Percentiles rank a stretch among this genome's conserved stretches.
Conservation (phyloP, 2,329 filamentous ascomycete species). For the Neonectria coccinea region DNA sequence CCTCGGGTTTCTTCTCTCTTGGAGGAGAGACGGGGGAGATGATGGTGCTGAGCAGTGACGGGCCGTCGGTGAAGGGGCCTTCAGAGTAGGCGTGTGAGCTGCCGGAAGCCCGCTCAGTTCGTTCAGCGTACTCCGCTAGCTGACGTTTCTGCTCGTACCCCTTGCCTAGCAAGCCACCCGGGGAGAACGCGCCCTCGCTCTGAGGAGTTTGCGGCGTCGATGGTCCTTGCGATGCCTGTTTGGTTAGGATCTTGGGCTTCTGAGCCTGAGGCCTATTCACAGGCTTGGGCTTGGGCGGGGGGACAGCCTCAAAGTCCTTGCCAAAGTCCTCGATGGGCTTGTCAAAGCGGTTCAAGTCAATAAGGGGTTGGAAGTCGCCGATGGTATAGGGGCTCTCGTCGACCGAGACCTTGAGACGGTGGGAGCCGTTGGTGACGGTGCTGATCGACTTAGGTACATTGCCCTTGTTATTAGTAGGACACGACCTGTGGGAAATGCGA, state of each 20-base stretch:
- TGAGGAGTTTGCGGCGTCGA: slow-evolving; percentile 31
- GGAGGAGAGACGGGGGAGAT: slow-evolving; percentile 35
- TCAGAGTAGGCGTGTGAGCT: slow-evolving; percentile 47
- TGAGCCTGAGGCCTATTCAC: slow-evolving; percentile 21
- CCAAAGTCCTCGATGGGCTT: slow-evolving; percentile 63
- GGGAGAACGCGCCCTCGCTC: slow-evolving; percentile 59
- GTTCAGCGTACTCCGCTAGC: slow-evolving; percentile 46
- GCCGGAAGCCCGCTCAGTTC: slow-evolving; percentile 37
- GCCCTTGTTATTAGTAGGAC: slow-evolving; percentile 23
- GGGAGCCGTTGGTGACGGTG: slow-evolving; percentile 36
- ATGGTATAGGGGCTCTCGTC: slow-evolving; percentile 71
- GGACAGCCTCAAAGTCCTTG: slow-evolving; percentile 54
- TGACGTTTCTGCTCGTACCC: slow-evolving; percentile 61
- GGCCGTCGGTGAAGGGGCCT: slow-evolving; percentile 65
- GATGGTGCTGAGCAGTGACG: slow-evolving; percentile 65
- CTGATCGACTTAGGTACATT: slow-evolving; percentile 58
- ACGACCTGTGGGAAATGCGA: slow-evolving; percentile 23
- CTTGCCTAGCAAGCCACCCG: slow-evolving; percentile 64
- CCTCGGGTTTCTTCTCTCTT: slow-evolving; percentile 45
- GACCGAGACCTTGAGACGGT: slow-evolving; percentile 51
- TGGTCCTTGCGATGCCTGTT: slow-evolving; percentile 47
- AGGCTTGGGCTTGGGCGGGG: slow-evolving; percentile 25
- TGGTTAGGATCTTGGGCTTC: slow-evolving; percentile 30
- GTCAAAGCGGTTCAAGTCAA: slow-evolving; percentile 72
- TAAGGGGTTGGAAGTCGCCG: slow-evolving; percentile 74